These are phyloP conservation scores for Chalaropsis ovoidea DNA, from an alignment of 2,329 filamentous ascomycete genomes.

Conservation along the genomic window DNA sequence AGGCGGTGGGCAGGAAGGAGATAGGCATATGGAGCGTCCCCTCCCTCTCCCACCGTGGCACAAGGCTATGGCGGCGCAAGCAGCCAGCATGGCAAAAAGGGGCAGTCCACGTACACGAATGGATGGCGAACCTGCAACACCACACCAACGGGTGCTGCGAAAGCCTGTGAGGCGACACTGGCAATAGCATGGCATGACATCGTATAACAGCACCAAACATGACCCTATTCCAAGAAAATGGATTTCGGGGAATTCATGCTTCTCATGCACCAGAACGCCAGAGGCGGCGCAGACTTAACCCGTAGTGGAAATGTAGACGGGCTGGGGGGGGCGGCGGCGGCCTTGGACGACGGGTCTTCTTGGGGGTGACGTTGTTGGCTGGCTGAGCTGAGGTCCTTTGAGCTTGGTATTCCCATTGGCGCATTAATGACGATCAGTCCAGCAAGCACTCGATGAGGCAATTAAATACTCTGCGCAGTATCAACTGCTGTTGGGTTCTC, in stretches of 20 bases:
- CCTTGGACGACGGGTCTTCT: background rate
- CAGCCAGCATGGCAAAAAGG: background rate
- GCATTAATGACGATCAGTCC: constrained; percentile 14
- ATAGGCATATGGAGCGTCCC: background rate
- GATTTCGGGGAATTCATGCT: constrained; percentile 13
- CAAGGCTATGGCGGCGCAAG: background rate
- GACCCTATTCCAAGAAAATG: constrained; percentile 1
- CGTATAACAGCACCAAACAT: constrained; percentile 1
- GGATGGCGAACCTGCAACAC: no score
- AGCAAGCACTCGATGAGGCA: constrained; percentile 1
- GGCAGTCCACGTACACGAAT: background rate
- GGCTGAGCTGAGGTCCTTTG: background rate
- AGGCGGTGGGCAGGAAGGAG: background rate
- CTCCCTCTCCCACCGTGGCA: background rate
- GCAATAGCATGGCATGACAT: background rate
- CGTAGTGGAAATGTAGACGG: background rate
- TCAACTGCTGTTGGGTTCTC: background rate
- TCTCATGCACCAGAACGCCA: background rate
- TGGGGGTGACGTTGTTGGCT: background rate
- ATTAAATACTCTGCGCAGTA: background rate
- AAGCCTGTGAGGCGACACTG: background rate
- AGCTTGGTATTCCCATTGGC: background rate
- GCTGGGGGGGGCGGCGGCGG: background rate
- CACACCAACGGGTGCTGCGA: background rate
- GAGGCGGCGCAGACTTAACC: constrained; percentile 4